Evolutionary conservation across 2,329 filamentous ascomycete species (phyloP), one percentile per base, ranked within the genome.

Genomic region (Nigrograna mackinnonii): DNA sequence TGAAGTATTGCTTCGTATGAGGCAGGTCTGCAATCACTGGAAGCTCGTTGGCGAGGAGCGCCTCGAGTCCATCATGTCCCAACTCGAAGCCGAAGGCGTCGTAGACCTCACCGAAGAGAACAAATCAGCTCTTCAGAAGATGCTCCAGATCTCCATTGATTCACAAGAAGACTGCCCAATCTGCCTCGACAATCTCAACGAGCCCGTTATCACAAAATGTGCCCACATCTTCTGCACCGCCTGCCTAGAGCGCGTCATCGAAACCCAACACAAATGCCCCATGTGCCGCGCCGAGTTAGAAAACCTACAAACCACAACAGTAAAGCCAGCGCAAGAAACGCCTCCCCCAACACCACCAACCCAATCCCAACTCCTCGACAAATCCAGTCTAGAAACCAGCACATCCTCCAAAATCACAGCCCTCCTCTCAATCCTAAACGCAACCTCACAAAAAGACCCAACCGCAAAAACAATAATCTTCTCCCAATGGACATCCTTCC

Each of bases 11-110:
- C 79, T 96, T 5, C 84, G 91, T 11, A 80, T 95, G 52, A 82
- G 91, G 14, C 91, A 96, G 69, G 80, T 87, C 64, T 96, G 91
- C 69, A 91, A 92, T 52, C 91, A 95, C 64, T 95, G 89, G 89
- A 85, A 86, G 6, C 78, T 96, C 9, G 89, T 88, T 59, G 86
- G 84, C 37, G 78, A 86, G 49, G 62, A 66, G 22, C 84, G 88
- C 11, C 78, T 95, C n/a, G 79, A 80, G 7, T 81, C 84, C n/a
- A 77, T 95, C 17, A 75, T 92, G 60, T 74, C 79, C 16, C 73
- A 88, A 2, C 75, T 95, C 2, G 85, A 89, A 32, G 77, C 80
- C 13, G 75, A 87, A 52, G 80, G 83, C 35, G 75, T 85, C 1
- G 84, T 95, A 0, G 76, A 79, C 0, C 75, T 95, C 18, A 92